Evolutionary conservation across 371 early-diverging fungal genomes (phyloP), one percentile per base, ranked within the genome.

Genomic region (Mucor velutinosus): DNA sequence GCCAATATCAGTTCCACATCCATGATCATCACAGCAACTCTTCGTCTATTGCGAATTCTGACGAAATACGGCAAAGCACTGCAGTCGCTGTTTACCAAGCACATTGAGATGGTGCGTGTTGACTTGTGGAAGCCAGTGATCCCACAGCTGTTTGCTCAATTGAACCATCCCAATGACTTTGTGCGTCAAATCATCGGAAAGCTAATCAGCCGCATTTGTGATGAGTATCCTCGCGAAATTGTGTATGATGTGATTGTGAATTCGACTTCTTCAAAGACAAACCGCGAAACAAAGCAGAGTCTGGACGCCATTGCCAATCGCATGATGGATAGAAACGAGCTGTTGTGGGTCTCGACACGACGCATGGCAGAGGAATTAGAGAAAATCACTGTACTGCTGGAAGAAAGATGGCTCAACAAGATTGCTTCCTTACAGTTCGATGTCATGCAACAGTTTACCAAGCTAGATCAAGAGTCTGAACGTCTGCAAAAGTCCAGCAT

Each of bases 321-420:
- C 10, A 74, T 86, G 73, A 76, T 80, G 59, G 69, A 73, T 5
- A 75, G 77, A 2, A 77, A 86, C 33, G 81, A 75, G 4, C 68
- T 71, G 1, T 70, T 91, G n/a, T 86, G 93, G 60, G 66, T 72
- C 1, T 84, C 90, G 19, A 87, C 92, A 0, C 74, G 80, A 41
- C 73, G 73, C 15, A 76, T 92, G 73, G 82, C 92, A 19, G 78
- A 84, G 15, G 94, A 94, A 67, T 76, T 94, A 19, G 87, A 90
- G 33, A 79, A 87, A 43, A 80, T 93, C 3, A 92, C 95, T 0
- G 92, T 95, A 12, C 70, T 95, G 2, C 89, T 93, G 87, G 94
- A 94, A 67, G 95, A 95, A 67, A 72, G 78, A n/a, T 93, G 94
- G 93, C 69, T 87, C 23, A 86, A 91, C 63, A 84, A 82, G 72